Evolutionary conservation across 2,329 filamentous ascomycete species (phyloP).

Genomic region (Hymenoscyphus fraxineus): DNA sequence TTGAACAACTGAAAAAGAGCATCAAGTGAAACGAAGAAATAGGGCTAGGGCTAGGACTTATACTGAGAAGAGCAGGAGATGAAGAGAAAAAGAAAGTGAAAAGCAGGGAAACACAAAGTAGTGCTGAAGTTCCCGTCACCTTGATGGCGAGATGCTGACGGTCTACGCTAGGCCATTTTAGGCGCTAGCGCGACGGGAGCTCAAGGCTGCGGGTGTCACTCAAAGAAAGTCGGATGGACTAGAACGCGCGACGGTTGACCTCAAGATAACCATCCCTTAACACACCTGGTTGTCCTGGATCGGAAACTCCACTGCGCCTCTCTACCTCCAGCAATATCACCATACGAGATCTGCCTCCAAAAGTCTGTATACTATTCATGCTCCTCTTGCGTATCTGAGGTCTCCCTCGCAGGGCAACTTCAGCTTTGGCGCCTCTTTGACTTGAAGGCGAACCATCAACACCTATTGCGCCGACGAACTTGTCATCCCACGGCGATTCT

Average conservation of each 20-base stretch:
- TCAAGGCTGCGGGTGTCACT: background rate
- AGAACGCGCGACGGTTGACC: background rate
- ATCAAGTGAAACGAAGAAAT: no score
- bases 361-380: conserved; percentile 19
- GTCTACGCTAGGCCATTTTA: background rate
- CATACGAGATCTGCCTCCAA: conserved; percentile 7
- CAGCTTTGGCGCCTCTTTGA: background rate
- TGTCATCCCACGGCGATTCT: background rate
- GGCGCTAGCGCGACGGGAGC: background rate
- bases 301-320: background rate
- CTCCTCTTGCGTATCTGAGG: conserved; percentile 17
- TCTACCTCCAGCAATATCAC: background rate
- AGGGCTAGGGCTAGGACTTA: no score
- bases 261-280: conserved; percentile 7
- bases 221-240: background rate
- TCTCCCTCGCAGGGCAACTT: conserved; percentile 15
- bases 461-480: conserved; percentile 14
- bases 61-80: no score
- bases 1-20: no score
- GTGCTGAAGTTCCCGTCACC: no score
- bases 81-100: no score
- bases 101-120: no score
- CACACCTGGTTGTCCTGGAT: background rate
- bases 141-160: no score
- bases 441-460: conserved; percentile 13